These are phyloP conservation scores for Monosporascus sp. DNA, from an alignment of 2,329 filamentous ascomycete genomes.

Conservation along the genomic window DNA sequence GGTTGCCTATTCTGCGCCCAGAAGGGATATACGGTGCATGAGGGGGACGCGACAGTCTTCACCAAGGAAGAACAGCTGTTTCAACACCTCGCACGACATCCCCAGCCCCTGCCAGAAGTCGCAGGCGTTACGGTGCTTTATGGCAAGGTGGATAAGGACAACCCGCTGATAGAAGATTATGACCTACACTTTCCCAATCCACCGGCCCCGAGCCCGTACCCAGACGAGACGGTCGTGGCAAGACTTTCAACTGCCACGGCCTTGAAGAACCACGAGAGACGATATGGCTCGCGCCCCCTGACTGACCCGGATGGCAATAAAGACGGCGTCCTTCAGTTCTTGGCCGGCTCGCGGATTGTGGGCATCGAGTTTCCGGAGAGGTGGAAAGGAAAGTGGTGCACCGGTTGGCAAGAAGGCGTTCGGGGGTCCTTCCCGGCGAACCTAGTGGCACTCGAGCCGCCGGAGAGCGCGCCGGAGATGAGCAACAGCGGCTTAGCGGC, in stretches of 20 bases:
- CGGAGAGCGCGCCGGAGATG: conserved; percentile 16
- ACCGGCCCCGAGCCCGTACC: conserved; percentile 23
- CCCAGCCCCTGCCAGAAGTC: conserved; percentile 33
- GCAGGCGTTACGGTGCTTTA: conserved; percentile 33
- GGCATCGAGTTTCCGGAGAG: conserved; percentile 28
- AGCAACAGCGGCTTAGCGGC: conserved; percentile 17
- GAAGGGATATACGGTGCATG: conserved; percentile 26
- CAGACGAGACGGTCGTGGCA: conserved; percentile 16
- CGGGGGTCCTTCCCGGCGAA: conserved; percentile 24
- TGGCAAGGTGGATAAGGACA: conserved; percentile 18
- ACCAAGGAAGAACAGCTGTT: conserved; percentile 30
- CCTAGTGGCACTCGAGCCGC: conserved; percentile 20
- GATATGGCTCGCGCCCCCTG: conserved; percentile 28
- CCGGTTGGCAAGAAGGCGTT: conserved; percentile 28
- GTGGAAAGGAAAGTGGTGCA: conserved; percentile 31
- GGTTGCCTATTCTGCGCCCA: conserved; percentile 36
- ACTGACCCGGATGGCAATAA: conserved; percentile 26
- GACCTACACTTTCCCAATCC: conserved; percentile 32
- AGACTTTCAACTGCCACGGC: conserved; percentile 30
- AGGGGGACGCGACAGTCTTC: conserved; percentile 39
- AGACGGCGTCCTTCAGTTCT: conserved; percentile 34
- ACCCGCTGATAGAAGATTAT: conserved; percentile 22
- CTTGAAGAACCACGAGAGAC: conserved; percentile 28
- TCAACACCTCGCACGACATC: conserved; percentile 33
- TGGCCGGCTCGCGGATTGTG: conserved; percentile 27